Conservation (phyloP, 805 yeast species). For the Grigorovia humatica region DNA sequence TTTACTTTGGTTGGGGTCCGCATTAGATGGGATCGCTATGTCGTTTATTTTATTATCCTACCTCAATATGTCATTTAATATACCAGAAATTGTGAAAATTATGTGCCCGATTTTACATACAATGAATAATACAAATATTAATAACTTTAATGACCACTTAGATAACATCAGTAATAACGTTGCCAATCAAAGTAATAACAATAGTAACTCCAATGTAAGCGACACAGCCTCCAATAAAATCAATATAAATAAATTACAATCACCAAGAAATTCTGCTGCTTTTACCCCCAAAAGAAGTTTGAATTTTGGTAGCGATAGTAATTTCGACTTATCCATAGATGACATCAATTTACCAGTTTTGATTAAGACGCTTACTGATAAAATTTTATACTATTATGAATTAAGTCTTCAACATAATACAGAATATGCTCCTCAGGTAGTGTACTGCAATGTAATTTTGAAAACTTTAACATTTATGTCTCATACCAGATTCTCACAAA, state of each 20-base stretch:
- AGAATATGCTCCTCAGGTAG: conserved; percentile 74
- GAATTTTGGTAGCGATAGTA: not conserved
- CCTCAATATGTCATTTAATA: conserved; percentile 29
- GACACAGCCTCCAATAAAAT: conserved; percentile 18
- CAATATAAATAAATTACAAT: conserved; percentile 32
- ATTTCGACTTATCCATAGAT: conserved; percentile 13
- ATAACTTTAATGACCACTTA: conserved; percentile 2
- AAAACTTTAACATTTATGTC: conserved; percentile 56
- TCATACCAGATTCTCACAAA: conserved; percentile 33
- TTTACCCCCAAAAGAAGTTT: conserved; percentile 2
- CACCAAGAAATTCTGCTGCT: conserved; percentile 39
- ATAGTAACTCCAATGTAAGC: not conserved
- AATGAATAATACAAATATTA: conserved; percentile 1
- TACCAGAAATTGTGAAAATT: conserved; percentile 25
- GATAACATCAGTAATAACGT: not conserved
- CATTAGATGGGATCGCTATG: conserved; percentile 73
- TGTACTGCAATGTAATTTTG: conserved; percentile 61
- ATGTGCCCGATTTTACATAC: conserved; percentile 27
- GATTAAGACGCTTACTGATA: conserved; percentile 30
- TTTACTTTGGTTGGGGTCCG: conserved; percentile 77
- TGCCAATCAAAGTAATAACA: too few relatives aligned
- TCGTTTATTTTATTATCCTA: conserved; percentile 51
- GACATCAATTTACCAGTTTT: conserved; percentile 28
- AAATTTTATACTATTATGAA: conserved; percentile 36
- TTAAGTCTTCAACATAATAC: conserved; percentile 47